phyloP scores from a whole-genome alignment of 352 stramenopile species.

The Globisporangium parvum region DNA sequence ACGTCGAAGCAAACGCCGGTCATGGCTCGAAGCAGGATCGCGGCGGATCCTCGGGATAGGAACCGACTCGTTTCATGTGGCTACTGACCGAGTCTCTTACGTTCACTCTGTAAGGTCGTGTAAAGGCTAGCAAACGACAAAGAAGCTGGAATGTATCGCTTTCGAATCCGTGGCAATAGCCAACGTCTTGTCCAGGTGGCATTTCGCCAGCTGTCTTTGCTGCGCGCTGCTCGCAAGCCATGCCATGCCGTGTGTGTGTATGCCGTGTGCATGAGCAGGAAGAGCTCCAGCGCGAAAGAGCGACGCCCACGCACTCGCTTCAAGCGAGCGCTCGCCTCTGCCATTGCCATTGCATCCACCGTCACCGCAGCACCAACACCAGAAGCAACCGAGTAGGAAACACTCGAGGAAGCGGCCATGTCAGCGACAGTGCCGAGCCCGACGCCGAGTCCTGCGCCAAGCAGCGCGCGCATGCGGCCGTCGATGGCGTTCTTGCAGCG shows the following conservation, averaged over 20 bases:
- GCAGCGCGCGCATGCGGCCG: slow-evolving; percentile 17
- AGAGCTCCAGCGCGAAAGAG: slow-evolving; percentile 1
- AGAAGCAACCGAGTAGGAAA: too few species aligned
- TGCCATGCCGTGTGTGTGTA: not conserved
- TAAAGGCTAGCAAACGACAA: not conserved
- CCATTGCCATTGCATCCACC: not conserved
- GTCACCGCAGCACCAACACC: too few species aligned
- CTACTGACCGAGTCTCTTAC: not conserved
- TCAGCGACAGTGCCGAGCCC: not conserved
- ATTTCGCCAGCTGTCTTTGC: not conserved
- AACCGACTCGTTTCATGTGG: not conserved
- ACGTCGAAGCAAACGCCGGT: too few species aligned
- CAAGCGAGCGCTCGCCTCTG: not conserved
- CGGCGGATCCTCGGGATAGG: not conserved
- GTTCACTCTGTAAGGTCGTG: not conserved
- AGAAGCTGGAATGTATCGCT: not conserved
- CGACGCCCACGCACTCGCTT: not conserved
- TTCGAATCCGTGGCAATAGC: not conserved
- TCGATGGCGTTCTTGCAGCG: slow-evolving; percentile 32
- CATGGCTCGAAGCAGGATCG: too few species aligned
- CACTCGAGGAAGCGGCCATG: not conserved
- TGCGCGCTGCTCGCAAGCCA: not conserved
- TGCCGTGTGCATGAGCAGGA: not conserved
- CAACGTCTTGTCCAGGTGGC: too few species aligned
- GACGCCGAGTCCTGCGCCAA: not conserved